These are phyloP conservation scores for Rhizopogon roseolus DNA, from an alignment of 768 basidiomycete genomes.

Conservation along the genomic window DNA sequence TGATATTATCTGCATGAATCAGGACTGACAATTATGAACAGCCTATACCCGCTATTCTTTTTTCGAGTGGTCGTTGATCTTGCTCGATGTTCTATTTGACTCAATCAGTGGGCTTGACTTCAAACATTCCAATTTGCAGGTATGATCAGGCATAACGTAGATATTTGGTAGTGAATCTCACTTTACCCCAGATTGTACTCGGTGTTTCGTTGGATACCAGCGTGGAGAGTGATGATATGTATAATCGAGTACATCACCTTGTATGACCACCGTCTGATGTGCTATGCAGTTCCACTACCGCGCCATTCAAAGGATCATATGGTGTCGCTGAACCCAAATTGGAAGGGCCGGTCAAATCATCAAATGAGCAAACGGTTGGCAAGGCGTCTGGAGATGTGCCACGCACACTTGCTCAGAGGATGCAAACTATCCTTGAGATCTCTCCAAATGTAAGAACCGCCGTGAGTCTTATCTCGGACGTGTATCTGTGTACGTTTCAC, in stretches of 20 bases:
- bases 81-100: constrained; percentile 70
- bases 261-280: constrained; percentile 22
- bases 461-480: constrained; percentile 36
- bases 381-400: neutral
- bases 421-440: neutral
- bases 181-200: constrained; percentile 13
- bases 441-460: constrained; percentile 8
- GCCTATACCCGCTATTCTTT: constrained; percentile 86
- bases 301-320: constrained; percentile 1
- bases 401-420: neutral
- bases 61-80: constrained; percentile 83
- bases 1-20: neutral
- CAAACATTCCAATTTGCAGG: constrained; percentile 47
- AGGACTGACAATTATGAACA: constrained; percentile 19
- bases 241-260: constrained; percentile 38
- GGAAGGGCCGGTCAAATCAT: neutral
- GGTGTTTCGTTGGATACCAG: constrained; percentile 23
- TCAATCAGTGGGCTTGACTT: constrained; percentile 63
- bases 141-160: constrained; percentile 17
- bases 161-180: neutral
- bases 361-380: neutral
- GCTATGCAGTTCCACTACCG: constrained; percentile 14
- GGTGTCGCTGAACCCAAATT: neutral
- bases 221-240: constrained; percentile 34
- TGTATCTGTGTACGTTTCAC: constrained; percentile 49